Conservation (phyloP, 176 grass and related monocot species). For the Oropetium thomaeum region DNA sequence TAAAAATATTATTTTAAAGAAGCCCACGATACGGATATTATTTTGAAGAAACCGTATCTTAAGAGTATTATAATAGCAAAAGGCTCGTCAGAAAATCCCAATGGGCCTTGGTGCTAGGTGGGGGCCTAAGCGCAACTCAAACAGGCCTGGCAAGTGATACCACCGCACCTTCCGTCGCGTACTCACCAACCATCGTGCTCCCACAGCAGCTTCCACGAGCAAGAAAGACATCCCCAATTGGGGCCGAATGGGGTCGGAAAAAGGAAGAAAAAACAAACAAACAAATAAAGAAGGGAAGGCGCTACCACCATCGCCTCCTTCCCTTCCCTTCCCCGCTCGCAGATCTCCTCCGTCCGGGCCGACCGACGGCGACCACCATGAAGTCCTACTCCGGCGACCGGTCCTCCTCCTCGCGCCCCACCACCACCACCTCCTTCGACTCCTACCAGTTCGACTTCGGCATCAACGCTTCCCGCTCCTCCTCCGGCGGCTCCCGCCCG, state of each 20-base stretch:
- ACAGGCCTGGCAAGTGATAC: background rate
- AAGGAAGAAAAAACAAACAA: slow-evolving; percentile 1
- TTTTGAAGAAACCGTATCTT: too few relatives aligned
- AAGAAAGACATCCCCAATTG: background rate
- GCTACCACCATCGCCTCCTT: background rate
- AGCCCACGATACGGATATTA: too few relatives aligned
- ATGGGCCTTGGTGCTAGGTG: background rate
- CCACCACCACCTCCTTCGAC: slow-evolving; percentile 61
- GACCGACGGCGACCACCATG: slow-evolving; percentile 45
- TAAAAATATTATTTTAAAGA: too few relatives aligned
- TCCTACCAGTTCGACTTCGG: slow-evolving; percentile 98
- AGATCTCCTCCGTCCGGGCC: slow-evolving; percentile 35
- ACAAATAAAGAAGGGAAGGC: slow-evolving; percentile 27
- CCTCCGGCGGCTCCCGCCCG: slow-evolving; percentile 59
- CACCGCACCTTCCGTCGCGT: background rate
- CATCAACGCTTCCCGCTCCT: slow-evolving; percentile 44
- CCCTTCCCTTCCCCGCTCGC: slow-evolving; percentile 33
- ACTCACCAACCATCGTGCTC: background rate
- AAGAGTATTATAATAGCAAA: too few relatives aligned
- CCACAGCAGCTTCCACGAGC: background rate
- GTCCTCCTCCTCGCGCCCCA: slow-evolving; percentile 48
- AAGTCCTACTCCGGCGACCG: slow-evolving; percentile 58
- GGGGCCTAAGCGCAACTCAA: background rate
- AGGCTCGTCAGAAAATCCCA: background rate
- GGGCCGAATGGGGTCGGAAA: background rate